Percentiles rank a stretch among this genome's conserved stretches.
These are phyloP conservation scores for Penicillium sp. DNA, from an alignment of 2,329 filamentous ascomycete species.

Conservation along the genomic window DNA sequence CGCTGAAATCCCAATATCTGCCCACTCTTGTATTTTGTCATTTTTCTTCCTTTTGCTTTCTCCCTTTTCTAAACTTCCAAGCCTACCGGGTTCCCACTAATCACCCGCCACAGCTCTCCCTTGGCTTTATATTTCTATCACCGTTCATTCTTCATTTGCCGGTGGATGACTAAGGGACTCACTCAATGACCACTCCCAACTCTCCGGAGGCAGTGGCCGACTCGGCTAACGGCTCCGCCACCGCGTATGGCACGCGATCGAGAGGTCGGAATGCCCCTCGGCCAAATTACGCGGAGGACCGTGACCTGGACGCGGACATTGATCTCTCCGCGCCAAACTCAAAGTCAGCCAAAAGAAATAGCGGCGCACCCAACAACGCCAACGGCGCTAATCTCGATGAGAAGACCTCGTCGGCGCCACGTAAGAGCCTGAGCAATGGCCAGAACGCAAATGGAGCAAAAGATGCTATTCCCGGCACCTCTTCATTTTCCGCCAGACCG, in stretches of 20 bases:
- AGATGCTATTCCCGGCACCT: constrained; percentile 49
- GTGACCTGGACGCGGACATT: constrained; percentile 78
- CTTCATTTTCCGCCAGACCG: constrained; percentile 49
- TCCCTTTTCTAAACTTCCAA: neutral
- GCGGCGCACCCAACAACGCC: constrained; percentile 19
- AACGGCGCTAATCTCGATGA: constrained; percentile 34
- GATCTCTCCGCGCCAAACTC: constrained; percentile 53
- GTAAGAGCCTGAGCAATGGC: constrained; percentile 33
- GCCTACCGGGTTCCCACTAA: constrained; percentile 7
- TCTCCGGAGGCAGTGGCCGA: constrained; percentile 35
- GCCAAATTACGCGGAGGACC: constrained; percentile 91
- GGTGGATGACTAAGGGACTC: constrained; percentile 33
- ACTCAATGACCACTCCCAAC: constrained; percentile 39
- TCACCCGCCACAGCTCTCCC: constrained; percentile 6
- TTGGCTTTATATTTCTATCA: constrained; percentile 14
- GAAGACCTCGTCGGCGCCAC: constrained; percentile 33
- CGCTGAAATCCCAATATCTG: constrained; percentile 6
- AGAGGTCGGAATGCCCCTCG: constrained; percentile 76
- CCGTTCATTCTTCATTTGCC: constrained; percentile 9
- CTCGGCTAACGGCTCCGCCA: constrained; percentile 39
- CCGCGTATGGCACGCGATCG: constrained; percentile 84
- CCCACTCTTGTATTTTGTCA: constrained; percentile 16
- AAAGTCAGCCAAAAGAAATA: constrained; percentile 28
- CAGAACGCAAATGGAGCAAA: constrained; percentile 33
- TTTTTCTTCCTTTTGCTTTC: constrained; percentile 14